A percentile compares a stretch with the other conserved stretches of the same genome.
phyloP scores from a whole-genome alignment of 805 yeast species.

The Kodamaea kaohsiungensis region DNA sequence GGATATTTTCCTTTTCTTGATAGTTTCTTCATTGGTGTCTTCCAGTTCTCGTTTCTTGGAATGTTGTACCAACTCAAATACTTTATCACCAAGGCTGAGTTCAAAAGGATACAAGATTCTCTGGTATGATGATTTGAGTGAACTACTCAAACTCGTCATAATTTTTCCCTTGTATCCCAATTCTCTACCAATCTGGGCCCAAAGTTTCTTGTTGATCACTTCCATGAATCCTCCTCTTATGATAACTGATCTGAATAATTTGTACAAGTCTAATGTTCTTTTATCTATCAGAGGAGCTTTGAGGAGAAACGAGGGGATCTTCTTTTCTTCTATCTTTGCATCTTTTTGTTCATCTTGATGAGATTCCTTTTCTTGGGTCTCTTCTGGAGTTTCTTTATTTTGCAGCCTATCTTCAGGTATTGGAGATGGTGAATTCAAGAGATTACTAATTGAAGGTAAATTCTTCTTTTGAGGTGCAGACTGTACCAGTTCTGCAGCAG shows the following conservation, averaged over 20 bases:
- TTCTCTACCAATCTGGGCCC: constrained; percentile 86
- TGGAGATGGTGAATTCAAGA: constrained; percentile 3
- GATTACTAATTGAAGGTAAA: background rate
- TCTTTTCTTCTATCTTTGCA: background rate
- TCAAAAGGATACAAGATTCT: constrained; percentile 40
- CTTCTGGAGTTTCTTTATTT: background rate
- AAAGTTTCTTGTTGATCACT: constrained; percentile 65
- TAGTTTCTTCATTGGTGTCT: background rate
- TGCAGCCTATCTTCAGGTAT: constrained; percentile 1
- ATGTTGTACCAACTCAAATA: background rate
- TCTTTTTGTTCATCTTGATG: too few relatives aligned
- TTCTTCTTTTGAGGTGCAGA: background rate
- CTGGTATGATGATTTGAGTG: constrained; percentile 60
- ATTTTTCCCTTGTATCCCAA: constrained; percentile 73
- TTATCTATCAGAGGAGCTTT: constrained; percentile 69
- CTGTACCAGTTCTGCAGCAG: background rate
- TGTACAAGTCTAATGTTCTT: constrained; percentile 63
- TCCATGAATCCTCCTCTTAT: constrained; percentile 65
- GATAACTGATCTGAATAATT: constrained; percentile 57
- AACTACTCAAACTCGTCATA: constrained; percentile 69
- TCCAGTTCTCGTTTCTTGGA: constrained; percentile 17
- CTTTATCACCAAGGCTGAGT: constrained; percentile 14
- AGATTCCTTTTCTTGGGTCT: background rate
- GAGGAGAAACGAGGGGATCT: constrained; percentile 23
- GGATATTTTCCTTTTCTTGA: background rate